A percentile compares a stretch with the other conserved stretches of the same genome.
Conservation (phyloP, 2,329 filamentous ascomycete genomes). For the Trichoderma semiorbis region DNA sequence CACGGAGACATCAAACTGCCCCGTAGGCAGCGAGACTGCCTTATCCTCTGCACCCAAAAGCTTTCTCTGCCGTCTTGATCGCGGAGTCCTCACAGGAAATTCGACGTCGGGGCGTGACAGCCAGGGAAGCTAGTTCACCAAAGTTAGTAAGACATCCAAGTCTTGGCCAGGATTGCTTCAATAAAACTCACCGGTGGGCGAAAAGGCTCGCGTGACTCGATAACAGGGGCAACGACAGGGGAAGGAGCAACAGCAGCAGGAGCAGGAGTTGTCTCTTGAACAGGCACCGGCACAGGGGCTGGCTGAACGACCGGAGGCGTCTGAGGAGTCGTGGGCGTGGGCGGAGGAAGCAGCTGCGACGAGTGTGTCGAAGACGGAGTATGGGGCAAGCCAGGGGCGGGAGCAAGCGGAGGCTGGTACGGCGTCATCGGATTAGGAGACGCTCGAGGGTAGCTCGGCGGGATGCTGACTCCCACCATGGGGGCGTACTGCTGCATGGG, state of each 20-base stretch:
- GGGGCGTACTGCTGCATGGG: conserved; percentile 54
- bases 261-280: conserved; percentile 9
- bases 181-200: conserved; percentile 48
- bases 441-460: conserved; percentile 47
- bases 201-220: conserved; percentile 35
- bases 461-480: conserved; percentile 45
- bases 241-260: neutral
- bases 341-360: conserved; percentile 39
- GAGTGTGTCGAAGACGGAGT: conserved; percentile 55
- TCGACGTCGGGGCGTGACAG: conserved; percentile 47
- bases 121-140: conserved; percentile 52
- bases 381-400: conserved; percentile 43
- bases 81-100: conserved; percentile 44
- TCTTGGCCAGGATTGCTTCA: neutral
- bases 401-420: conserved; percentile 50
- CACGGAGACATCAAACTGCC: conserved; percentile 34
- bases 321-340: conserved; percentile 48
- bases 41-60: conserved; percentile 35
- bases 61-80: conserved; percentile 43
- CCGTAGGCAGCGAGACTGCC: conserved; percentile 42
- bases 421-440: conserved; percentile 55
- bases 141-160: neutral
- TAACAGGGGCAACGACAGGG: conserved; percentile 6
- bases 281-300: conserved; percentile 25
- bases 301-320: conserved; percentile 26